These are phyloP conservation scores for Adansonia rubrostipa DNA, from an alignment of 441 rosid genomes.

Conservation along the genomic window DNA sequence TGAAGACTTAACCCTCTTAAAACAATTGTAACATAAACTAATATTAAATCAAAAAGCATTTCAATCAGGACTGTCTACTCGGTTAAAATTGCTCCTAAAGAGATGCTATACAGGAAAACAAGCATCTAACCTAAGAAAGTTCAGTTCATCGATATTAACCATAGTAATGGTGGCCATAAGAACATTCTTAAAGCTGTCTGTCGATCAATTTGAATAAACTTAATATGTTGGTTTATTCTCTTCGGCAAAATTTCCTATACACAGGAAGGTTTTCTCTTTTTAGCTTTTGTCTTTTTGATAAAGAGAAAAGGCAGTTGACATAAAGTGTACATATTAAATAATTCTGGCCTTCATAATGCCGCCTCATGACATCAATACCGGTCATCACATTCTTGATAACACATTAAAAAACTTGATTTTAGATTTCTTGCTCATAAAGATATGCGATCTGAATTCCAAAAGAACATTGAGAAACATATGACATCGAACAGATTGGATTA, in stretches of 20 bases:
- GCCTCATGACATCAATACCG: background rate
- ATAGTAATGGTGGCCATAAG: background rate
- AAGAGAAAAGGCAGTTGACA: background rate
- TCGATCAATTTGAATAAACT: background rate
- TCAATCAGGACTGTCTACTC: background rate
- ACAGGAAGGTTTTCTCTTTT: slow-evolving; percentile 6
- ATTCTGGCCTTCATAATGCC: background rate
- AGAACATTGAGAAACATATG: background rate
- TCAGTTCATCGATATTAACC: slow-evolving; percentile 1
- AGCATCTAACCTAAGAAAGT: background rate
- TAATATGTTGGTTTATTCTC: background rate
- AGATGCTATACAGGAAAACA: slow-evolving; percentile 6
- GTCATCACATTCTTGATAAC: slow-evolving; percentile 1
- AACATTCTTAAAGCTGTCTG: background rate
- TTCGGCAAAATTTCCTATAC: background rate
- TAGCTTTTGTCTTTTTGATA: background rate
- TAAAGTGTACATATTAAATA: background rate
- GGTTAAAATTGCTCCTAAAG: background rate
- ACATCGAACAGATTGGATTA: background rate
- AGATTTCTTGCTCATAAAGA: background rate
- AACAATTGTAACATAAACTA: slow-evolving; percentile 6
- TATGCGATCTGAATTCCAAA: background rate
- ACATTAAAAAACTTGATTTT: background rate
- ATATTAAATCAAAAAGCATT: background rate
- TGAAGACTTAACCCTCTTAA: background rate